phyloP scores from a whole-genome alignment of 306 rosid species.

The Sesbania bispinosa region DNA sequence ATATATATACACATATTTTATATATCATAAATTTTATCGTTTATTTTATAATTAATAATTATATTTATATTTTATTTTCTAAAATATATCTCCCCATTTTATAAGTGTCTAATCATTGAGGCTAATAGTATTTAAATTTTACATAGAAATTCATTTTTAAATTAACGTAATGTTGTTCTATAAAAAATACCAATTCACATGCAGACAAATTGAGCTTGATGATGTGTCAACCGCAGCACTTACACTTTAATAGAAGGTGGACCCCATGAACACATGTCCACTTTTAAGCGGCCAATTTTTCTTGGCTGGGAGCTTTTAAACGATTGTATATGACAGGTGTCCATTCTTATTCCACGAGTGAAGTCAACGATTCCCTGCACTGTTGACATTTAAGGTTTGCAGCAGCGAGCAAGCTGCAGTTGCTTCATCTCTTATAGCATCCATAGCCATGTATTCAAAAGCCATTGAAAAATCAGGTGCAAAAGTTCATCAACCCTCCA shows the following conservation, averaged over 20 bases:
- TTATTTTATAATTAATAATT: too few relatives aligned
- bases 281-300: conserved; percentile 24
- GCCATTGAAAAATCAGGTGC: conserved; percentile 59
- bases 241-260: not conserved
- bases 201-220: not conserved
- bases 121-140: too few relatives aligned
- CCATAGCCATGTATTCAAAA: conserved; percentile 35
- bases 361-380: conserved; percentile 40
- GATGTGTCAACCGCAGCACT: conserved; percentile 25
- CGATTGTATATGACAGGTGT: too few relatives aligned
- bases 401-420: conserved; percentile 13
- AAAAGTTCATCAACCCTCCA: conserved; percentile 58
- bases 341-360: conserved; percentile 24
- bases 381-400: conserved; percentile 37
- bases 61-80: too few relatives aligned
- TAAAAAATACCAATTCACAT: too few relatives aligned
- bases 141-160: too few relatives aligned
- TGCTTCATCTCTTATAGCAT: conserved; percentile 33
- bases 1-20: too few relatives aligned
- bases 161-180: too few relatives aligned
- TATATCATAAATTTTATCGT: too few relatives aligned
- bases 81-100: too few relatives aligned
- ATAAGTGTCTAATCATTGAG: too few relatives aligned
- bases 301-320: not conserved
- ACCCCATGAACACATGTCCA: conserved; percentile 29